These are phyloP conservation scores for Coemansia sp. DNA, from an alignment of 371 early-diverging fungal genomes.

Conservation along the genomic window DNA sequence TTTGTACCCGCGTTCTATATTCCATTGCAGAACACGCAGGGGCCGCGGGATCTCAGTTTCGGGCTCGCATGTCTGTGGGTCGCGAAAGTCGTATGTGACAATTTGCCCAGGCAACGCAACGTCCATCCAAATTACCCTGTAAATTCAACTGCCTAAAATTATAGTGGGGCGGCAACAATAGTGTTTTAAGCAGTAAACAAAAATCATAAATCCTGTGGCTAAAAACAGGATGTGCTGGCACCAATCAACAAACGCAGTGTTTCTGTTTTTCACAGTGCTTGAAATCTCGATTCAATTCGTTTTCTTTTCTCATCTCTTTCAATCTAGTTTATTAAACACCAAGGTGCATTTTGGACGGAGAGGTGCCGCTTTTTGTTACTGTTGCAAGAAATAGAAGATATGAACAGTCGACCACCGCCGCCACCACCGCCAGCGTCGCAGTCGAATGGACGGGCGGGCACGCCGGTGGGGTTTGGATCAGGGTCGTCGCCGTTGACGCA, in stretches of 20 bases:
- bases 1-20: slow-evolving; percentile 74
- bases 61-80: background rate
- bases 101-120: slow-evolving; percentile 39
- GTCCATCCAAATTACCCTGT: slow-evolving; percentile 15
- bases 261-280: background rate
- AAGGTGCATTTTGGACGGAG: background rate
- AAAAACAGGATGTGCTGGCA: slow-evolving; percentile 7
- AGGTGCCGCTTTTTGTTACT: too few species aligned
- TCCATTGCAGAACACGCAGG: slow-evolving; percentile 64
- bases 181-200: background rate
- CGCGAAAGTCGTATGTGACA: slow-evolving; percentile 36
- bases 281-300: too few species aligned
- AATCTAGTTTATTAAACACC: too few species aligned
- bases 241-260: background rate
- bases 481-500: slow-evolving; percentile 47
- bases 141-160: too few species aligned
- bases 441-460: slow-evolving; percentile 14
- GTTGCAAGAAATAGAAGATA: background rate
- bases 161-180: too few species aligned
- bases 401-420: slow-evolving; percentile 31
- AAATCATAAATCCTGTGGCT: background rate
- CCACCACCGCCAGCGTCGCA: slow-evolving; percentile 19
- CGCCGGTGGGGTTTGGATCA: slow-evolving; percentile 46
- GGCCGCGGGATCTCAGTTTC: slow-evolving; percentile 29
- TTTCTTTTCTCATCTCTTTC: background rate